Evolutionary conservation across 306 rosid species (phyloP), one percentile per base, ranked within the genome.

Genomic region (Prunus persica): DNA sequence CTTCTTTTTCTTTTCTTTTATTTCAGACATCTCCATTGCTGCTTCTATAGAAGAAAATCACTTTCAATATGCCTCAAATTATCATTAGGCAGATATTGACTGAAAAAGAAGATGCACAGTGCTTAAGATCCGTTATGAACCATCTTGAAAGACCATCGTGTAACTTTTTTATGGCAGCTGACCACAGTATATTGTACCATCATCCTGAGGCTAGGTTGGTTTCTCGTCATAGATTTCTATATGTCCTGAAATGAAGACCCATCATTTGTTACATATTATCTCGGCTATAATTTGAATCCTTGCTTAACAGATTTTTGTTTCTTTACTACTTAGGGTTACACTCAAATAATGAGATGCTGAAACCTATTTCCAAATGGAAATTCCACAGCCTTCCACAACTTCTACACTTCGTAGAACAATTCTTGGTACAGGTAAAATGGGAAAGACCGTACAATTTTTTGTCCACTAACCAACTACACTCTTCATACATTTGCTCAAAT

Each of bases 391-490:
- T 72, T 72, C 38, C 66, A 38, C 5, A 8, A 38, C n/a, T 41
- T 56, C 19, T 56, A 43, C 75, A 60, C 27, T 69, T 82, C 15
- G 65, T 61, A 76, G 70, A 38, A 34, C 38, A 79, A 13, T 3
- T 47, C n/a, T 66, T 28, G 78, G 47, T 24, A 57, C 69, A 43
- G 45, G 71, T 60, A 41, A 57, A 43, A 75, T 51, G 6, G 6
- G 16, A 46, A 57, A 70, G 51, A 72, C 41, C 49, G 41, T 22
- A 64, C 77, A 69, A 73, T 22, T 49, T 51, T 56, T 24, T 58
- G 73, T 47, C 45, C 12, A 54, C 61, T 9, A 46, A 65, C 79
- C 16, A 51, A 71, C 56, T 68, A 68, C 69, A 74, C 66, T 69
- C 61, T 32, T 56, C 65, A 74, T 66, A 56, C 63, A 61, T 74